These are phyloP conservation scores for Drechslerella coelobrocha DNA, from an alignment of 2,329 filamentous ascomycete genomes.

Conservation along the genomic window DNA sequence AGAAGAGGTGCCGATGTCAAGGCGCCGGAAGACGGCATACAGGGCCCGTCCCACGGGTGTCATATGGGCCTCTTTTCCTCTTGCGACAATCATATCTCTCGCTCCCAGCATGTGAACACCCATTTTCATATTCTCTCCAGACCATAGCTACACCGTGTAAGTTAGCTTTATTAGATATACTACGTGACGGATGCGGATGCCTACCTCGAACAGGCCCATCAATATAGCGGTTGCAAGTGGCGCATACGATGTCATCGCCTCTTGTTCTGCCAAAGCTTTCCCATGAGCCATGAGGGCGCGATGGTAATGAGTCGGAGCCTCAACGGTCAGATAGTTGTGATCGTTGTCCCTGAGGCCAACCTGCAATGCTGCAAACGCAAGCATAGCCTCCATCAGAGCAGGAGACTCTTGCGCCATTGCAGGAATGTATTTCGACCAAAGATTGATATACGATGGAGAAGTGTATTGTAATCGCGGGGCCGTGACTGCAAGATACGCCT, in stretches of 20 bases:
- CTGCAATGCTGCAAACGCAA: constrained; percentile 53
- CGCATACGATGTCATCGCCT: constrained; percentile 50
- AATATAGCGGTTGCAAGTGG: constrained; percentile 53
- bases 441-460: constrained; percentile 54
- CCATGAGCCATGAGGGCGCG: constrained; percentile 52
- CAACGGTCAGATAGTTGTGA: constrained; percentile 50
- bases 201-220: constrained; percentile 54
- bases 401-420: constrained; percentile 54
- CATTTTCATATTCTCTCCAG: constrained; percentile 55
- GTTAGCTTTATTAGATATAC: constrained; percentile 4
- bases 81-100: constrained; percentile 53
- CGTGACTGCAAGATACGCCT: constrained; percentile 53
- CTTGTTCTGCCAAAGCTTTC: constrained; percentile 48
- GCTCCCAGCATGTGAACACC: constrained; percentile 55
- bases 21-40: constrained; percentile 52
- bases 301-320: constrained; percentile 53
- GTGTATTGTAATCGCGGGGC: constrained; percentile 53
- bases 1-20: constrained; percentile 53
- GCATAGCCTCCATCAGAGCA: constrained; percentile 54
- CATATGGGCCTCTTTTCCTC: constrained; percentile 54
- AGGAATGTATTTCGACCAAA: constrained; percentile 54
- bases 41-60: constrained; percentile 54
- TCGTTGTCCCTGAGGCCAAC: constrained; percentile 52
- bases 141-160: constrained; percentile 51
- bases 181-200: neutral